Evolutionary conservation across 1,284 basidiomycete species (phyloP), one percentile per base, ranked within the genome.

Genomic region (Fomes fomentarius): DNA sequence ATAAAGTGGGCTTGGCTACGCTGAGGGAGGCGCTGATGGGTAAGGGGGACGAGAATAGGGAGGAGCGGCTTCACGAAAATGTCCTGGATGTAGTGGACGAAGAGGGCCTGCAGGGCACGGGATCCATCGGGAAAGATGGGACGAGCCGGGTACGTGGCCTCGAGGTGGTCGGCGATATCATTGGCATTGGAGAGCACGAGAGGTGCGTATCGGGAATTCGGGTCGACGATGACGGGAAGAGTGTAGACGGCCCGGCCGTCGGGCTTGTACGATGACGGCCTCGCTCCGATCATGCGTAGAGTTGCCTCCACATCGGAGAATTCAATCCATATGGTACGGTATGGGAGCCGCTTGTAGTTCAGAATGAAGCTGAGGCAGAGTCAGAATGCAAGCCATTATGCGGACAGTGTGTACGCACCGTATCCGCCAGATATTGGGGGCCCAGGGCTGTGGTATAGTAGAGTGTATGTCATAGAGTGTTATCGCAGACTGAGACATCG

Each of bases 111-210:
- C 40, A 89, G 68, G 0, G 86, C 84, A 7, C 83, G 78, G 0
- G 85, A 78, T 11, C 87, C 87, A 38, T 85, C 83, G 0, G 87
- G 87, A 60, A 84, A 83, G 9, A 89, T 77, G 1, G 84, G 82
- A 4, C 86, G 80, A 0, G 85, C 84, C 1, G 87, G 87, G 60
- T 87, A 88, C 1, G 78, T 71, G 11, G 74, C 69, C 63, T 89
- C 87, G n/a, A 89, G 78, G 62, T 88, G 88, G 61, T 89, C 87
- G 3, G 83, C 83, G 52, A 90, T 90, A 49, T 66, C 71, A 64
- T 80, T 83, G 12, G 77, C 73, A 52, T 85, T 82, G 22, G 85
- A 80, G 26, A 88, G 70, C 8, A 83, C 63, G 70, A 75, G 45
- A 66, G 84, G 62, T 40, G 65, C 53, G 54, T 63, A 28, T 65